These are phyloP conservation scores for Rhizopogon vesiculosus DNA, from an alignment of 768 basidiomycete genomes.

Conservation along the genomic window DNA sequence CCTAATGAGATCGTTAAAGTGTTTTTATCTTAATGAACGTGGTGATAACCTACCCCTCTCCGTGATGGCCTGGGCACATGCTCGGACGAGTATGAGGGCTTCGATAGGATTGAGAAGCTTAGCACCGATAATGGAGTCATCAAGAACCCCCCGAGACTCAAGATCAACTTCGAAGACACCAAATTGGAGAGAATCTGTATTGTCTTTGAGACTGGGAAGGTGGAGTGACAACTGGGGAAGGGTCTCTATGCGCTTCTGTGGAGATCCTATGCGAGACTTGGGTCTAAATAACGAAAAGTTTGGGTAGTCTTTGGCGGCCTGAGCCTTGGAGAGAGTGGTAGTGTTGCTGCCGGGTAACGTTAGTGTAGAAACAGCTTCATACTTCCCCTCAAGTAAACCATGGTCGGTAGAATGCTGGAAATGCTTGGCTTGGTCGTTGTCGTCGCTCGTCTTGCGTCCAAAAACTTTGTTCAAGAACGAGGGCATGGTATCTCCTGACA, in stretches of 20 bases:
- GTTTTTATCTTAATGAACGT: slow-evolving; percentile 1
- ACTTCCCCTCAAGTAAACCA: slow-evolving; percentile 67
- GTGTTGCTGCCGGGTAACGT: slow-evolving; percentile 31
- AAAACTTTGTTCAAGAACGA: slow-evolving; percentile 78
- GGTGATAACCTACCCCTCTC: slow-evolving; percentile 49
- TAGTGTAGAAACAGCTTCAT: slow-evolving; percentile 59
- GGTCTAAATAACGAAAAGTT: slow-evolving; percentile 47
- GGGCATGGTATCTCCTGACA: slow-evolving; percentile 34
- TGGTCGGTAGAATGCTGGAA: slow-evolving; percentile 32
- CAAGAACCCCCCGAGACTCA: slow-evolving; percentile 39
- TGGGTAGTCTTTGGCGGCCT: slow-evolving; percentile 26
- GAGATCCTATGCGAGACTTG: slow-evolving; percentile 36
- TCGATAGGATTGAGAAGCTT: slow-evolving; percentile 59
- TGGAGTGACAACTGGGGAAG: slow-evolving; percentile 60
- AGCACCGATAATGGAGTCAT: slow-evolving; percentile 53
- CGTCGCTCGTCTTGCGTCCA: slow-evolving; percentile 65
- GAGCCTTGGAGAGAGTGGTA: slow-evolving; percentile 11
- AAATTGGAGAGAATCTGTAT: slow-evolving; percentile 40
- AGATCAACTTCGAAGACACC: slow-evolving; percentile 58
- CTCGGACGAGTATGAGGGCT: slow-evolving; percentile 57
- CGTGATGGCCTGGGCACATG: slow-evolving; percentile 63
- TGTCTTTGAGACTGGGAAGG: slow-evolving; percentile 50
- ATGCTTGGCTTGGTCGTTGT: slow-evolving; percentile 31
- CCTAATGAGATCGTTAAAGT: slow-evolving; percentile 35
- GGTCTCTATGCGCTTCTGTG: slow-evolving; percentile 26